A percentile compares a stretch with the other conserved stretches of the same genome.
Evolutionary conservation across 78 protist genomes (phyloP).

Genomic region (Chrysochromulina tobinii): DNA sequence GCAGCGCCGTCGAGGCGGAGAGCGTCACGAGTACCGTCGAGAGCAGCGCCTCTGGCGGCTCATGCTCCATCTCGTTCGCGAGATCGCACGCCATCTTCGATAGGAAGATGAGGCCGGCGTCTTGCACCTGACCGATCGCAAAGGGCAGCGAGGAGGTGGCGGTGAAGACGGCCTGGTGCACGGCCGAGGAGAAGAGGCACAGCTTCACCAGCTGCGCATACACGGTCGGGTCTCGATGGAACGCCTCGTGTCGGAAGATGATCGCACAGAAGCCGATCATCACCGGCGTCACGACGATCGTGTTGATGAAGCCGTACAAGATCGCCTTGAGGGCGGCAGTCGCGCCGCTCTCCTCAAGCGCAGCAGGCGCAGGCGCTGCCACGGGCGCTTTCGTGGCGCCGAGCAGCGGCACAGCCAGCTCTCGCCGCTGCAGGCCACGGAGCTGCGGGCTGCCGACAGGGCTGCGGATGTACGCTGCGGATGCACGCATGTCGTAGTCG

Average conservation of each 20-base stretch:
- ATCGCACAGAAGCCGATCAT: background rate
- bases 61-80: background rate
- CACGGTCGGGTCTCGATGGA: background rate
- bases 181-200: background rate
- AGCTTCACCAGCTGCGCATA: background rate
- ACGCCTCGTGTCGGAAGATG: background rate
- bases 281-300: background rate
- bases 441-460: too few species aligned
- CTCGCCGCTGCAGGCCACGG: too few species aligned
- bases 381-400: too few species aligned
- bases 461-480: too few species aligned
- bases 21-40: background rate
- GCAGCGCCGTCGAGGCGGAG: background rate
- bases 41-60: background rate
- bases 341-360: too few species aligned
- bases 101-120: slow-evolving; percentile 27
- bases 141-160: background rate
- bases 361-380: too few species aligned
- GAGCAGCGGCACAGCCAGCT: too few species aligned
- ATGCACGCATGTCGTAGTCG: too few species aligned
- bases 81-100: background rate
- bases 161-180: background rate
- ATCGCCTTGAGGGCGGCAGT: background rate
- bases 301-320: background rate
- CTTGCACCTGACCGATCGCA: background rate